Percentiles rank a stretch among this genome's conserved stretches.
phyloP scores from a whole-genome alignment of 2,329 filamentous ascomycete genomes.

The Huntiella omanensis region DNA sequence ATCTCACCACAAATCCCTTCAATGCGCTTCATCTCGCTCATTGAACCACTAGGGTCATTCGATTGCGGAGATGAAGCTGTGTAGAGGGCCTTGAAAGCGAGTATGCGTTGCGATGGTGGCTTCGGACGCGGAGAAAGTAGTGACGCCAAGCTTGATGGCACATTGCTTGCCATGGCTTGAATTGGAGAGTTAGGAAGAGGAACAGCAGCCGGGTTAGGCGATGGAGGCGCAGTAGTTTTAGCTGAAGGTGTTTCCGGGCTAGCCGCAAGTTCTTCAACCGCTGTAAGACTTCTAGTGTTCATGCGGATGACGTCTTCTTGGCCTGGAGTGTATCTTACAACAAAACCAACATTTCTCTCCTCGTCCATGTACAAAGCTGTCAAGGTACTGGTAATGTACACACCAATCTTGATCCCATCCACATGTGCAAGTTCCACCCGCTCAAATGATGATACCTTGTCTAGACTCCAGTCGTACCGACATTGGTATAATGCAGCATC shows the following conservation, averaged over 20 bases:
- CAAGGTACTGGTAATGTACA: slow-evolving; percentile 79
- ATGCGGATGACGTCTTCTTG: slow-evolving; percentile 55
- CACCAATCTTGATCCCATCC: slow-evolving; percentile 53
- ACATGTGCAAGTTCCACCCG: slow-evolving; percentile 61
- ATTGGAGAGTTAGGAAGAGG: slow-evolving; percentile 3
- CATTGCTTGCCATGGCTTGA: slow-evolving; percentile 12
- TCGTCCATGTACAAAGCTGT: slow-evolving; percentile 61
- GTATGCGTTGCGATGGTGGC: slow-evolving; percentile 20
- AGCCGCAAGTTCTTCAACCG: background rate
- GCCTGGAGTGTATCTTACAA: slow-evolving; percentile 57
- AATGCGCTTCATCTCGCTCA: slow-evolving; percentile 35
- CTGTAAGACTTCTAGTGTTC: slow-evolving; percentile 47
- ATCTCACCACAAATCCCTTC: slow-evolving; percentile 58
- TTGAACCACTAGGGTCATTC: slow-evolving; percentile 23
- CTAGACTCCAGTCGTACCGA: slow-evolving; percentile 82
- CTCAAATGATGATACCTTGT: slow-evolving; percentile 88
- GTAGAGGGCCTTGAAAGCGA: slow-evolving; percentile 39
- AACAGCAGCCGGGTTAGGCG: background rate
- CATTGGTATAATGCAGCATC: slow-evolving; percentile 74
- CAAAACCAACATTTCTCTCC: slow-evolving; percentile 63
- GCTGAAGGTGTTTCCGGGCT: background rate
- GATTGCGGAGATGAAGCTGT: slow-evolving; percentile 30
- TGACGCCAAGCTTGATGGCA: slow-evolving; percentile 21
- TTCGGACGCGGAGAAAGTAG: slow-evolving; percentile 23
- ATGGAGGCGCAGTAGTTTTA: background rate